Conservation (phyloP, 306 rosid genomes). For the Fagus crenata region DNA sequence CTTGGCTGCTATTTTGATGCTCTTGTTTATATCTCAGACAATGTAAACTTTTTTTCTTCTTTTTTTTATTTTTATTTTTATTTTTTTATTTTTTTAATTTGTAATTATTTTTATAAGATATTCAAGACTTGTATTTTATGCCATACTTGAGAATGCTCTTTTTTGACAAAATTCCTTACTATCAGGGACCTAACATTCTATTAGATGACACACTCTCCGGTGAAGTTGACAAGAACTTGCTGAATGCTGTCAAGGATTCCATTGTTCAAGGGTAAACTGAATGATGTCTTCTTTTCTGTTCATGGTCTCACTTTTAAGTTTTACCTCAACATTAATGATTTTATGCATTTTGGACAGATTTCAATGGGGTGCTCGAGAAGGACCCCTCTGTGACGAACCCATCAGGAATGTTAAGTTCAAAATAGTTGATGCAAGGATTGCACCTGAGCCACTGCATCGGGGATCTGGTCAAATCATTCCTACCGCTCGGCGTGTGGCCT, state of each 20-base stretch:
- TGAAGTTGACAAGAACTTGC: constrained; percentile 86
- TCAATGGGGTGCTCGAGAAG: constrained; percentile 99
- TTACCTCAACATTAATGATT: constrained; percentile 11
- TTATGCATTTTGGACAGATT: constrained; percentile 55
- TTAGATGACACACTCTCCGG: constrained; percentile 91
- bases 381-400: constrained; percentile 98
- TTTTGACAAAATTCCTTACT: constrained; percentile 11
- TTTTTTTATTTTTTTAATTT: too few species aligned
- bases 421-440: constrained; percentile 97
- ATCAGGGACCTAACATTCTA: constrained; percentile 94
- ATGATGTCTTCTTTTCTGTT: constrained; percentile 7
- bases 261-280: constrained; percentile 90
- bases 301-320: constrained; percentile 21
- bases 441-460: constrained; percentile 84
- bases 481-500: constrained; percentile 88
- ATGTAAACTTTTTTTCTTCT: background rate
- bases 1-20: background rate
- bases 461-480: constrained; percentile 97
- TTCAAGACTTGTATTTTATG: background rate
- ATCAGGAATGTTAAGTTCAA: constrained; percentile 95
- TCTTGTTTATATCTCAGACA: background rate
- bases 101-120: background rate
- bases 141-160: constrained; percentile 13
- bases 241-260: constrained; percentile 90
- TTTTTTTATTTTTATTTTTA: too few species aligned